Conservation (phyloP, 441 rosid species). For the Erodium trifolium region DNA sequence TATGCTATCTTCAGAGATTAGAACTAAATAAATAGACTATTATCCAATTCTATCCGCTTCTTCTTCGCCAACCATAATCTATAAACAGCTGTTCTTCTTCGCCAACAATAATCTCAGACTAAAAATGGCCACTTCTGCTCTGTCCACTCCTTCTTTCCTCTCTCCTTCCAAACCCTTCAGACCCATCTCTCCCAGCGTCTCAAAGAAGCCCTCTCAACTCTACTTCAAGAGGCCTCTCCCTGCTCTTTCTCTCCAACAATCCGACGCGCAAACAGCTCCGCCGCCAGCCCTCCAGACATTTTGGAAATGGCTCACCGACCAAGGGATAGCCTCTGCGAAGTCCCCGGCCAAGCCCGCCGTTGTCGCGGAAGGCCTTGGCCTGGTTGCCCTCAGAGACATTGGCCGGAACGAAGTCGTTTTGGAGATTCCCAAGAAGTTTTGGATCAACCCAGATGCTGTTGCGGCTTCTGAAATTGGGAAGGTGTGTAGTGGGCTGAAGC, state of each 20-base stretch:
- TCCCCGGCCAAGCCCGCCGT: conserved; percentile 49
- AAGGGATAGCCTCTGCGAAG: conserved; percentile 53
- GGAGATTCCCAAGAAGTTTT: conserved; percentile 74
- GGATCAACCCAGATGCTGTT: conserved; percentile 80
- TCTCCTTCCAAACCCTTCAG: conserved; percentile 24
- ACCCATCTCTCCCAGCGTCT: conserved; percentile 22
- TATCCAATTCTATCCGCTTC: too few relatives aligned
- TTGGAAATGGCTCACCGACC: conserved; percentile 77
- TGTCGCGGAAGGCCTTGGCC: conserved; percentile 71
- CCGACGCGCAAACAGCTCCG: conserved; percentile 17
- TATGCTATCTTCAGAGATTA: too few relatives aligned
- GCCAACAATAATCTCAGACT: background rate
- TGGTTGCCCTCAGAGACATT: conserved; percentile 66
- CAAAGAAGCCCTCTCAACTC: background rate
- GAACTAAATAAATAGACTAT: too few relatives aligned
- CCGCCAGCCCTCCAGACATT: conserved; percentile 41
- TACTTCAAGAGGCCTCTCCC: conserved; percentile 20
- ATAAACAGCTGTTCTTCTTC: too few relatives aligned
- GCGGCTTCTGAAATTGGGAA: conserved; percentile 71
- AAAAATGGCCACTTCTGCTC: conserved; percentile 24
- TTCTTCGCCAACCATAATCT: background rate
- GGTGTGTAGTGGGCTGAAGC: conserved; percentile 68
- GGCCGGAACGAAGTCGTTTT: conserved; percentile 74
- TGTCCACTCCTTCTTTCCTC: conserved; percentile 22
- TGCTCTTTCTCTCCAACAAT: conserved; percentile 20